Conservation (phyloP, 2,329 filamentous ascomycete genomes). For the Fusarium anthophilum region DNA sequence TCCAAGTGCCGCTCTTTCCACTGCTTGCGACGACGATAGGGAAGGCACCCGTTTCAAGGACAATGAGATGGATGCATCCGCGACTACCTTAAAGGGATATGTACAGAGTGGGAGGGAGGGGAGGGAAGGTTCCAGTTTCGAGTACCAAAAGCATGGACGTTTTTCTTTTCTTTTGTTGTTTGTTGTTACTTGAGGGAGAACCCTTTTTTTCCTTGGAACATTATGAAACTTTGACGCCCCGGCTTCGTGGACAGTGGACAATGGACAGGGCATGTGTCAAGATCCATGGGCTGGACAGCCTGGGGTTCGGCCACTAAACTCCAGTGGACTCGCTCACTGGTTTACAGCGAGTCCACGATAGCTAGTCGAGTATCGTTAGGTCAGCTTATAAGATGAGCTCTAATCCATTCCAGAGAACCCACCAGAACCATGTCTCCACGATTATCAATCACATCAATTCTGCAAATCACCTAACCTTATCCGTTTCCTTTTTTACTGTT, state of each 20-base stretch:
- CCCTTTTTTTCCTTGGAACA: conserved; percentile 18
- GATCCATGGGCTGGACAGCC: conserved; percentile 10
- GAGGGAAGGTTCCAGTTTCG: conserved; percentile 32
- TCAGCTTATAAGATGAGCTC: conserved; percentile 1
- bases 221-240: conserved; percentile 33
- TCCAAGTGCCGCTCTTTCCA: conserved; percentile 21
- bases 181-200: neutral
- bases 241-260: conserved; percentile 3
- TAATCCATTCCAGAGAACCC: conserved; percentile 19
- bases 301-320: neutral
- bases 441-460: conserved; percentile 26
- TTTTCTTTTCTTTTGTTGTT: neutral
- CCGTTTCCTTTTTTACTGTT: neutral
- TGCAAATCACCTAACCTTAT: neutral
- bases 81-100: conserved; percentile 11
- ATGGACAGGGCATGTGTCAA: conserved; percentile 25
- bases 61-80: neutral
- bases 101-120: neutral
- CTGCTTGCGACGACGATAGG: conserved; percentile 14
- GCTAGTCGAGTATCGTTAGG: neutral
- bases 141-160: conserved; percentile 15
- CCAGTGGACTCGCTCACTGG: conserved; percentile 2
- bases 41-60: conserved; percentile 2
- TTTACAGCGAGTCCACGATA: conserved; percentile 15
- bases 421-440: conserved; percentile 18